Percentiles rank a stretch among this genome's conserved stretches.
Evolutionary conservation across 2,329 filamentous ascomycete genomes (phyloP).

Genomic region (Arthrobotrys iridis): DNA sequence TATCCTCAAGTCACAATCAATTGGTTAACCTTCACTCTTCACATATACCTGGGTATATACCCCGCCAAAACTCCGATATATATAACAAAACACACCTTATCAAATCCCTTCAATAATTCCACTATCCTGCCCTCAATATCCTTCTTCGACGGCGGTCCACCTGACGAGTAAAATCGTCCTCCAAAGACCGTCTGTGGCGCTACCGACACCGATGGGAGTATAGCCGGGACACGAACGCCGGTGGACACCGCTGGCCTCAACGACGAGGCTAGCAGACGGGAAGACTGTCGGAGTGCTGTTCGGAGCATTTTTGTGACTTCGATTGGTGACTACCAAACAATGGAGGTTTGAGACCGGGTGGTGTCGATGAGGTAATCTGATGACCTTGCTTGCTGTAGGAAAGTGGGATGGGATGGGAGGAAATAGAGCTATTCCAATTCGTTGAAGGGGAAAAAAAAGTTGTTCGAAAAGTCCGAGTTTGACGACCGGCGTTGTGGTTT

Average conservation of each 20-base stretch:
- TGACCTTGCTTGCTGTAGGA: not conserved
- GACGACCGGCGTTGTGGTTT: not conserved
- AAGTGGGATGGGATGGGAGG: not conserved
- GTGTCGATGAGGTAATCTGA: conserved; percentile 16
- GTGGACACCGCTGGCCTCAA: conserved; percentile 68
- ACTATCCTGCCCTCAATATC: conserved; percentile 94
- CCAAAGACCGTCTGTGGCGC: conserved; percentile 67
- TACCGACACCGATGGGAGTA: conserved; percentile 26
- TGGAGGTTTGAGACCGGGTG: not conserved
- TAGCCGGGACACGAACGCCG: conserved; percentile 71
- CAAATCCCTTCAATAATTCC: conserved; percentile 91
- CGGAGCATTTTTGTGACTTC: conserved; percentile 97
- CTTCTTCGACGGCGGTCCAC: conserved; percentile 77
- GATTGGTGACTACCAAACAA: too few relatives aligned
- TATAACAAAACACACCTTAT: conserved; percentile 77
- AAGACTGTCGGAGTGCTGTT: conserved; percentile 81
- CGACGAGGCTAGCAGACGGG: conserved; percentile 67
- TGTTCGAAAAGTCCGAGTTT: conserved; percentile 40
- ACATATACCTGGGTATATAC: not conserved
- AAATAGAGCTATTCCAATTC: conserved; percentile 31
- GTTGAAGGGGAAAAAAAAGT: too few relatives aligned
- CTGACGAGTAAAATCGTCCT: conserved; percentile 86
- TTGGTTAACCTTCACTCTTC: not conserved
- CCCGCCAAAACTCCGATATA: not conserved
- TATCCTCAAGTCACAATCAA: conserved; percentile 61